Base-by-base conservation (phyloP, 2,329 filamentous ascomycete species). In the Rutstroemia sp. region DNA sequence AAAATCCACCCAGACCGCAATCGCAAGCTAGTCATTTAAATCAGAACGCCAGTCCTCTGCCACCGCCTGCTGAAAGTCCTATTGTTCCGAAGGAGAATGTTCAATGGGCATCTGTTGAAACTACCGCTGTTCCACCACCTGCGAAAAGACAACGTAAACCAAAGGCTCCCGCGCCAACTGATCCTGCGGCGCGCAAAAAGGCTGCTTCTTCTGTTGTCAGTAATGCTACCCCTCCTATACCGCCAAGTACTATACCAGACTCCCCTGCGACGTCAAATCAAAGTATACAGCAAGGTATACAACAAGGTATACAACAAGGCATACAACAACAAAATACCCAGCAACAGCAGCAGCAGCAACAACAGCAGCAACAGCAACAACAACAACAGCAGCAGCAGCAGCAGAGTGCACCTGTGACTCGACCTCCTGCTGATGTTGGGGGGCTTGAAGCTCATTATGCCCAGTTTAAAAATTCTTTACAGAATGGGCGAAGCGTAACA, bases 141-240 rank as follows among this genome's bases (percentile, higher is more conserved):
- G 67, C 71, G 30, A 70, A 70, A 54, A 69, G 73, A 30, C 71
- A 72, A 54, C 66, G 72, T 12, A 75, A 73, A 55, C 65, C 64
- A 17, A 72, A 69, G 48, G 68, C 69, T 14, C 45, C 67, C 16
- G 64, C 59, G 51, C 14, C 58, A 34, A 48, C 58, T 57, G 53
- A 69, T 47, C 58, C 63, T 44, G 59, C 63, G 9, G 57, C 62
- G 47, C 59, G 55, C 41, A 65, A 59, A 54, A 65, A 65, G 48
- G 63, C 61, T 49, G 62, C 62, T 41, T 64, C 62, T 41, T 64
- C 66, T 34, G 61, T 63, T 23, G 61, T 63, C 25, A 68, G 61
- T 51, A 63, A 56, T 55, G 61, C 61, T n/a, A 68, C 67, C 19
- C 67, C 65, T 45, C 61, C 63, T 9, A 63, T 64, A 46, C 49